These are phyloP conservation scores for Millerozyma acaciae DNA, from an alignment of 805 yeast species.

Conservation along the genomic window DNA sequence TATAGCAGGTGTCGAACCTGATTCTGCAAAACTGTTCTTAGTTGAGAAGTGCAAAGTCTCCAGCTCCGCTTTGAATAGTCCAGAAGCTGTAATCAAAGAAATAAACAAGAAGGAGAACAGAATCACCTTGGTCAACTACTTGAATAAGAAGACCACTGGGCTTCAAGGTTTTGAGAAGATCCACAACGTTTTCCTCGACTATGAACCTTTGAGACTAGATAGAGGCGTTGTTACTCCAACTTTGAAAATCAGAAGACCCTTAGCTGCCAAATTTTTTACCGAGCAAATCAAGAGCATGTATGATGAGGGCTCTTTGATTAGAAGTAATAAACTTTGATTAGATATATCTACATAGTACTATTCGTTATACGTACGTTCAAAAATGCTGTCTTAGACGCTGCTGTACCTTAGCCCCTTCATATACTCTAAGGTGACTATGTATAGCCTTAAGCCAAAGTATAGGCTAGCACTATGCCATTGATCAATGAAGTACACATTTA, in stretches of 20 bases:
- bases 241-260: constrained; percentile 38
- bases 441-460: no score
- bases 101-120: constrained; percentile 10
- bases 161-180: constrained; percentile 30
- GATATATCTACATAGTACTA: no score
- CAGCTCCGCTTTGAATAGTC: constrained; percentile 1
- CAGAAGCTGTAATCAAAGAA: background rate
- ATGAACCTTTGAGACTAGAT: constrained; percentile 42
- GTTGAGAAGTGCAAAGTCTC: constrained; percentile 1
- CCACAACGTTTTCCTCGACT: constrained; percentile 24
- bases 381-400: no score
- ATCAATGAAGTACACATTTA: no score
- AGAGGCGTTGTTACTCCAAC: constrained; percentile 67
- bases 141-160: constrained; percentile 19
- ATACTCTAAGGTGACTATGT: no score
- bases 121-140: constrained; percentile 15
- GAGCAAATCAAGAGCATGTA: constrained; percentile 11
- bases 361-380: no score
- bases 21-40: constrained; percentile 12
- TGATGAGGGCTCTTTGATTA: constrained; percentile 19
- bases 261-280: constrained; percentile 19
- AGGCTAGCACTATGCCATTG: no score
- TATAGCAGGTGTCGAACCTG: constrained; percentile 57
- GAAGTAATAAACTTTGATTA: background rate
- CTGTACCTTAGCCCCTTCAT: no score